Percentiles rank a stretch among this genome's conserved stretches.
phyloP scores from a whole-genome alignment of 352 stramenopile species.

The Phytophthora fragariae region DNA sequence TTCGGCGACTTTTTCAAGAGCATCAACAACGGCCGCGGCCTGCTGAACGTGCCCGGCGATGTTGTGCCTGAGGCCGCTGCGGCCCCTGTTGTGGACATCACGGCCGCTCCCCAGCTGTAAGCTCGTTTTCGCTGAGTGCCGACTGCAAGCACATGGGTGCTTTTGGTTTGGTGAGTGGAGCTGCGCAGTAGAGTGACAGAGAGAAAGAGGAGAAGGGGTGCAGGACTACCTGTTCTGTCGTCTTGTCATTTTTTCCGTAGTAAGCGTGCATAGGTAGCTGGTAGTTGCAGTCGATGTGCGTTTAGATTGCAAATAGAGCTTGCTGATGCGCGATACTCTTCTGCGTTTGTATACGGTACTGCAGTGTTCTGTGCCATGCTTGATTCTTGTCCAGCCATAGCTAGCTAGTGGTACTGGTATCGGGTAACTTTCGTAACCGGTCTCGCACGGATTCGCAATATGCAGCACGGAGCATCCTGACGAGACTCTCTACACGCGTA shows the following conservation, averaged over 20 bases:
- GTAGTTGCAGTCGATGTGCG: conserved; percentile 34
- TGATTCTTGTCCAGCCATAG: background rate
- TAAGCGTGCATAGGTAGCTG: conserved; percentile 36
- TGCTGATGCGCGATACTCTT: conserved; percentile 25
- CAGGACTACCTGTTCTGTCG: conserved; percentile 34
- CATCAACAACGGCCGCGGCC: conserved; percentile 95
- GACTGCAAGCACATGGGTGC: conserved; percentile 12
- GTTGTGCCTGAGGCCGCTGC: conserved; percentile 23
- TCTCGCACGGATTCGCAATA: too few relatives aligned
- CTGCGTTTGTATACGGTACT: background rate
- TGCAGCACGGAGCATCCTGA: too few relatives aligned
- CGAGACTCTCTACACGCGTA: too few relatives aligned
- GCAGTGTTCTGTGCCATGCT: background rate
- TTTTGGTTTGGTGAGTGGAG: conserved; percentile 21
- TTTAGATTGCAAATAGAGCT: conserved; percentile 46
- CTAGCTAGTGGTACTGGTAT: too few relatives aligned
- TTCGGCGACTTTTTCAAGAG: conserved; percentile 99
- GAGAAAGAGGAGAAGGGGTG: conserved; percentile 25
- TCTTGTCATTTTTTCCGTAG: conserved; percentile 41
- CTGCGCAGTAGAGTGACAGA: conserved; percentile 36
- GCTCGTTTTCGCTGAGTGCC: conserved; percentile 20
- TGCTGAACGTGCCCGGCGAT: conserved; percentile 90
- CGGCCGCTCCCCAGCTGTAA: conserved; percentile 40
- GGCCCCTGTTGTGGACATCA: conserved; percentile 26
- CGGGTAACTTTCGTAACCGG: too few relatives aligned